phyloP scores from a whole-genome alignment of 1,284 basidiomycete species.

The Ceratobasidium sp. region DNA sequence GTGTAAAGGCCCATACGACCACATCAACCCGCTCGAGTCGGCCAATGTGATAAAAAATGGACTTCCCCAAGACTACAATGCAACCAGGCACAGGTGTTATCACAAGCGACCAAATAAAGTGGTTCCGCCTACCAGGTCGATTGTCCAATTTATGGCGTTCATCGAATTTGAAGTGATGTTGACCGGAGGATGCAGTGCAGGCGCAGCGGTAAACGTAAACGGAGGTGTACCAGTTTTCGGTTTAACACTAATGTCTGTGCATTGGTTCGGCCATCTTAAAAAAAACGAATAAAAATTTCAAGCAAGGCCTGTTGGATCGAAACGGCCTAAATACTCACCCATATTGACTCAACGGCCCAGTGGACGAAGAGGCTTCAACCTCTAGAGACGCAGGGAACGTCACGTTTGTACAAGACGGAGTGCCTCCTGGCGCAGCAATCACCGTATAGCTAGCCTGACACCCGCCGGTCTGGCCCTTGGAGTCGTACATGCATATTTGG shows the following conservation, averaged over 20 bases:
- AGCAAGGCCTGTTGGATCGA: background rate
- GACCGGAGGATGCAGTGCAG: slow-evolving; percentile 64
- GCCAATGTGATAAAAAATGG: slow-evolving; percentile 64
- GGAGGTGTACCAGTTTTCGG: slow-evolving; percentile 66
- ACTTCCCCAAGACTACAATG: slow-evolving; percentile 58
- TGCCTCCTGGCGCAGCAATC: slow-evolving; percentile 48
- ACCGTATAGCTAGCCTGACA: slow-evolving; percentile 65
- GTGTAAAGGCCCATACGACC: slow-evolving; percentile 65
- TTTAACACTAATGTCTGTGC: slow-evolving; percentile 53
- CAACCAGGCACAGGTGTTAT: slow-evolving; percentile 8
- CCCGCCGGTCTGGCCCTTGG: slow-evolving; percentile 63
- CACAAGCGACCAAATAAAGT: background rate
- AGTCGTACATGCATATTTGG: slow-evolving; percentile 70
- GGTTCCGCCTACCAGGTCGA: slow-evolving; percentile 54
- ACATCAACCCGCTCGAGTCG: slow-evolving; percentile 60
- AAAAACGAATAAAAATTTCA: slow-evolving; percentile 45
- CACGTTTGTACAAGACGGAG: slow-evolving; percentile 38
- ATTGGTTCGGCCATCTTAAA: slow-evolving; percentile 57
- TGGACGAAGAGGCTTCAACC: slow-evolving; percentile 26
- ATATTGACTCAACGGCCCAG: slow-evolving; percentile 32
- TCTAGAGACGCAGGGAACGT: slow-evolving; percentile 36
- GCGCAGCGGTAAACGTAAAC: slow-evolving; percentile 65
- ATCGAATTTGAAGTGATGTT: slow-evolving; percentile 59
- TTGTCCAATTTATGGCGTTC: slow-evolving; percentile 63
- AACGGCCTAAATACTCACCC: slow-evolving; percentile 4